These are phyloP conservation scores for Edaphochlamys debaryana DNA, from an alignment of 139 green algal genomes.

Conservation along the genomic window DNA sequence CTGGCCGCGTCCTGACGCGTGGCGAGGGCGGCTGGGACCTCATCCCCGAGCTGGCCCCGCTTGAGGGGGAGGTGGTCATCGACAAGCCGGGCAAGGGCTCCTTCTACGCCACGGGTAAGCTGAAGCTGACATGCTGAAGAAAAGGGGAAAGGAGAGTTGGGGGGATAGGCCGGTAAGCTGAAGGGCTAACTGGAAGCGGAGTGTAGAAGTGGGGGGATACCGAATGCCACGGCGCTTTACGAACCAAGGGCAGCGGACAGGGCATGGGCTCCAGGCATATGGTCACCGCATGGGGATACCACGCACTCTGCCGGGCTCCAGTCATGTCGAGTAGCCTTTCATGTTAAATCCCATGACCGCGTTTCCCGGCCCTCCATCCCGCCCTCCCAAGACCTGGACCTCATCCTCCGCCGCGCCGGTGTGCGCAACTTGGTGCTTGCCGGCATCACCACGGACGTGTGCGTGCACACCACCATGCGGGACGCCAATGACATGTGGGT, in stretches of 20 bases:
- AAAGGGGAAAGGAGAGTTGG: no score
- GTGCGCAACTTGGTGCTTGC: constrained; percentile 71
- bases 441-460: constrained; percentile 77
- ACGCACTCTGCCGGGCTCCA: no score
- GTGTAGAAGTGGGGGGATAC: no score
- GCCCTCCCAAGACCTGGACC: constrained; percentile 62
- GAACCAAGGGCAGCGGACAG: no score
- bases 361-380: neutral
- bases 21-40: constrained; percentile 75
- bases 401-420: constrained; percentile 56
- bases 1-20: constrained; percentile 63
- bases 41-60: constrained; percentile 71
- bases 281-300: no score
- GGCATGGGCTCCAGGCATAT: no score
- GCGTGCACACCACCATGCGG: constrained; percentile 82
- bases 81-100: constrained; percentile 81
- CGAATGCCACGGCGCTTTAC: no score
- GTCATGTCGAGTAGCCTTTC: no score
- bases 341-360: no score
- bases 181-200: no score
- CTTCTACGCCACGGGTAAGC: constrained; percentile 64
- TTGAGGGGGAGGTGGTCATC: constrained; percentile 61
- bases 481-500: constrained; percentile 68
- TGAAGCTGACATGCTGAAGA: no score
- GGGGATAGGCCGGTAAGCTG: no score